Percentiles rank a stretch among this genome's conserved stretches.
Evolutionary conservation across 768 basidiomycete genomes (phyloP).

Genomic region (Lactarius sp.): DNA sequence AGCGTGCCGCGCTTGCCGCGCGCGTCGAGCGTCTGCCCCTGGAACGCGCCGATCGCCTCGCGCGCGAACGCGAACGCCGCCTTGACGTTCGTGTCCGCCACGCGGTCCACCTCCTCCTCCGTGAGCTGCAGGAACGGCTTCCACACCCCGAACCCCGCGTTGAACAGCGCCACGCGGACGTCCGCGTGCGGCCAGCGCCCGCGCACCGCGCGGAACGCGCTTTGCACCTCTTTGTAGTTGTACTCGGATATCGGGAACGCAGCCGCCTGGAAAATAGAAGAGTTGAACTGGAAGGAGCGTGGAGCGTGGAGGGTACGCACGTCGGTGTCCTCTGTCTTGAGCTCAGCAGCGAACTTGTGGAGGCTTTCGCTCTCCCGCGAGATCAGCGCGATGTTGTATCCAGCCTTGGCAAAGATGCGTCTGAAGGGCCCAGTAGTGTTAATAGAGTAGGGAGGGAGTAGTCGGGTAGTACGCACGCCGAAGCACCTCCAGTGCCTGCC

Average conservation of each 20-base stretch:
- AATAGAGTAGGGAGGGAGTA: background rate
- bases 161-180: slow-evolving; percentile 40
- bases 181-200: slow-evolving; percentile 33
- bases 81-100: slow-evolving; percentile 34
- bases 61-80: slow-evolving; percentile 40
- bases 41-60: slow-evolving; percentile 34
- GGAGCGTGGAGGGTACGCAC: slow-evolving; percentile 24
- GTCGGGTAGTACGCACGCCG: slow-evolving; percentile 34
- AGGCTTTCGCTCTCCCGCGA: slow-evolving; percentile 35
- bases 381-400: slow-evolving; percentile 40
- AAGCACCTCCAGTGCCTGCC: slow-evolving; percentile 38
- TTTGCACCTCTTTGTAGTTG: slow-evolving; percentile 30
- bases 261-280: slow-evolving; percentile 32
- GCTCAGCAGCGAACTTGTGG: slow-evolving; percentile 33
- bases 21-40: slow-evolving; percentile 31
- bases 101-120: slow-evolving; percentile 33
- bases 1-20: slow-evolving; percentile 38
- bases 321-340: slow-evolving; percentile 36
- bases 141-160: slow-evolving; percentile 35
- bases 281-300: fast-evolving
- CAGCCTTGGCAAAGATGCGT: slow-evolving; percentile 37
- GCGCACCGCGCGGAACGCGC: slow-evolving; percentile 34
- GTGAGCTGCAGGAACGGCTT: slow-evolving; percentile 40
- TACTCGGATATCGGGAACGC: slow-evolving; percentile 38
- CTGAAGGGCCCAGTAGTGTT: slow-evolving; percentile 22